Evolutionary conservation across 495 filamentous ascomycete species (phyloP).

Genomic region (Delitschia confertaspora): DNA sequence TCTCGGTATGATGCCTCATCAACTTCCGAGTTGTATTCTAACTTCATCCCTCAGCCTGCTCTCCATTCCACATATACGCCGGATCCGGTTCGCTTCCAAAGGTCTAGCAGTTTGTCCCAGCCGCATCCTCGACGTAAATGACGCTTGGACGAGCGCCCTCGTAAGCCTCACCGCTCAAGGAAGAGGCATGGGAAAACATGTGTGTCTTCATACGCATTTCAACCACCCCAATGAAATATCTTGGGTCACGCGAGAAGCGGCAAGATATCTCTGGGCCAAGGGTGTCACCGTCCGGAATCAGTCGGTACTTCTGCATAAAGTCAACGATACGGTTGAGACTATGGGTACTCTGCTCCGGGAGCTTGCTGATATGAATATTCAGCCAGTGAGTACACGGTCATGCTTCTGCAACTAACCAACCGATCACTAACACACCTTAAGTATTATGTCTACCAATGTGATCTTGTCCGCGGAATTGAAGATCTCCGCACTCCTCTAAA

Average conservation of each 20-base stretch:
- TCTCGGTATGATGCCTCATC: conserved; percentile 1
- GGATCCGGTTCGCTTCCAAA: conserved; percentile 50
- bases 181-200: conserved; percentile 43
- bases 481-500: conserved; percentile 52
- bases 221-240: conserved; percentile 52
- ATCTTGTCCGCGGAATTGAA: conserved; percentile 49
- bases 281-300: conserved; percentile 41
- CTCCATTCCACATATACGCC: conserved; percentile 33
- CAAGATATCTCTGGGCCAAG: conserved; percentile 40
- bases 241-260: conserved; percentile 48
- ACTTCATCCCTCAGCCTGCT: conserved; percentile 23
- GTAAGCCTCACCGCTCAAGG: conserved; percentile 42
- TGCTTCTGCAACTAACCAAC: not conserved
- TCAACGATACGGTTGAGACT: conserved; percentile 47
- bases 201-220: conserved; percentile 55
- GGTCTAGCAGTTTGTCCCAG: conserved; percentile 49
- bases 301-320: conserved; percentile 44
- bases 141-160: conserved; percentile 45
- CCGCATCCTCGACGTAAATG: conserved; percentile 42
- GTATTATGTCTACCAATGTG: conserved; percentile 53
- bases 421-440: conserved; percentile 16
- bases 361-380: conserved; percentile 47
- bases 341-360: conserved; percentile 44
- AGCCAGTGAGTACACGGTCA: conserved; percentile 40
- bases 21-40: not conserved